phyloP scores from a whole-genome alignment of 192 early-diverging fungal genomes.

The Phycomyces blakesleeanus region DNA sequence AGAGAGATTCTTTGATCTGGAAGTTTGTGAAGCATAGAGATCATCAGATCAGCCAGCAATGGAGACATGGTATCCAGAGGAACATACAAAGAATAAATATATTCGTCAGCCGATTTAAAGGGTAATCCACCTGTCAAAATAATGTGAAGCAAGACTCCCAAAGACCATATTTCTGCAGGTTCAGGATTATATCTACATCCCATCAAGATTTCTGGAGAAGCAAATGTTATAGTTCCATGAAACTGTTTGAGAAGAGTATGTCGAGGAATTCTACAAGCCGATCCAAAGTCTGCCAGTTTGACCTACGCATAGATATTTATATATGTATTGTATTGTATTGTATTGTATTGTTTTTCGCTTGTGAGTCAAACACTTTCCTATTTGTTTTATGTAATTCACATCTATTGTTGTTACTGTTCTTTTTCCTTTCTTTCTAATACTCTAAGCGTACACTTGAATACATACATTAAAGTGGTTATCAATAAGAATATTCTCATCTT shows the following conservation, averaged over 20 bases:
- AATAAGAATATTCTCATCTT: slow-evolving; percentile 24
- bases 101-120: slow-evolving; percentile 28
- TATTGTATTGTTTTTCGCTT: neutral
- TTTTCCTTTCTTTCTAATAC: too few relatives aligned
- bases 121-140: slow-evolving; percentile 49
- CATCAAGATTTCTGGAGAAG: slow-evolving; percentile 57
- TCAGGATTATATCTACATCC: slow-evolving; percentile 54
- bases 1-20: too few relatives aligned
- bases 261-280: neutral
- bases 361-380: too few relatives aligned
- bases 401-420: too few relatives aligned
- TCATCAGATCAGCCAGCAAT: too few relatives aligned
- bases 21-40: too few relatives aligned
- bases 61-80: slow-evolving; percentile 36
- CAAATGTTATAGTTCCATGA: slow-evolving; percentile 24
- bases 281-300: slow-evolving; percentile 19
- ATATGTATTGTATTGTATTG: too few relatives aligned
- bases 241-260: neutral
- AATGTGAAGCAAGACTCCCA: slow-evolving; percentile 57
- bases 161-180: slow-evolving; percentile 59
- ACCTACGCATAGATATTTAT: too few relatives aligned
- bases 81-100: slow-evolving; percentile 10
- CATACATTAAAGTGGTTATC: slow-evolving; percentile 14
- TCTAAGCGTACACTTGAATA: too few relatives aligned
- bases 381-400: too few relatives aligned